Evolutionary conservation across 345 rosid species (phyloP).

Genomic region (Rubroshorea leprosula): DNA sequence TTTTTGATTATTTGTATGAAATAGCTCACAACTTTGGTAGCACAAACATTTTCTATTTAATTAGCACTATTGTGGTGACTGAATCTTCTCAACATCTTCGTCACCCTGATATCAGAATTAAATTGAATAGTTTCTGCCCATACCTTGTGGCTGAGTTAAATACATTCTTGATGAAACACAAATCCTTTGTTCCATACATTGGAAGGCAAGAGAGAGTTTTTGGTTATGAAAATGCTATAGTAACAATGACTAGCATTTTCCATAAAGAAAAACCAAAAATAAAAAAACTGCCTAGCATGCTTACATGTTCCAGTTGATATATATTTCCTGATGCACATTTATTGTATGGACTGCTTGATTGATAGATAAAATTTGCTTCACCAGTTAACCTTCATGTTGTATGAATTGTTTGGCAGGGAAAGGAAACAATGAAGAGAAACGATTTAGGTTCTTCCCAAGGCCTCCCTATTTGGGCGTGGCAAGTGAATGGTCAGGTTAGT

Average conservation of each 20-base stretch:
- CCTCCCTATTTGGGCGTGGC: conserved; percentile 62
- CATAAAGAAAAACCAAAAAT: no score
- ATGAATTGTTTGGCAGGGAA: conserved; percentile 41
- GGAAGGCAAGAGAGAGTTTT: not conserved
- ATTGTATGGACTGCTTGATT: no score
- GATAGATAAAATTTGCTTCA: not conserved
- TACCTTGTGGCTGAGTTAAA: not conserved
- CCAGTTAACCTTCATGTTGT: not conserved
- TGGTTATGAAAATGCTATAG: not conserved
- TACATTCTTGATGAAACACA: not conserved
- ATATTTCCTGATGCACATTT: no score
- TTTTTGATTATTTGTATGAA: not conserved
- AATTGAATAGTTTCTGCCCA: not conserved
- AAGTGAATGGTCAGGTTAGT: conserved; percentile 52
- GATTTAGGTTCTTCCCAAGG: conserved; percentile 39
- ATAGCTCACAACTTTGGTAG: not conserved
- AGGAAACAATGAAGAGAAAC: conserved; percentile 35
- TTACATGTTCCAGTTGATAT: no score
- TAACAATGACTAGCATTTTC: no score
- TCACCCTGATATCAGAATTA: no score
- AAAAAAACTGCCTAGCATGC: no score
- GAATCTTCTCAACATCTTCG: not conserved
- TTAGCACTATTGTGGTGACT: not conserved
- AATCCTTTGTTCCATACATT: no score
- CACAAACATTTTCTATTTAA: not conserved